Percentiles rank a stretch among this genome's conserved stretches.
phyloP scores from a whole-genome alignment of 2,329 filamentous ascomycete species.

The Neonectria punicea region DNA sequence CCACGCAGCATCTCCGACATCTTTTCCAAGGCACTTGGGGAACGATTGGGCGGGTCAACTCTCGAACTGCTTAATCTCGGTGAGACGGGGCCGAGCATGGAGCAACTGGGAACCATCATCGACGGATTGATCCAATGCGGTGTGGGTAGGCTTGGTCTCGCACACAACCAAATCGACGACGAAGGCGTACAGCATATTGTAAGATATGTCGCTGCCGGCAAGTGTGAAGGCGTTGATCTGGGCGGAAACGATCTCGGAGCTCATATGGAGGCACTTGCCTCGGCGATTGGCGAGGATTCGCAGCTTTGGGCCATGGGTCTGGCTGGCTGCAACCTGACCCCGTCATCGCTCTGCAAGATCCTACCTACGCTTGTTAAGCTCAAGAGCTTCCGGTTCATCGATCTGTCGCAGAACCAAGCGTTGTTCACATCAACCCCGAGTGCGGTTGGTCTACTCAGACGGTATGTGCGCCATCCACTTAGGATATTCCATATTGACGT shows the following conservation, averaged over 20 bases:
- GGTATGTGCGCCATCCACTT: conserved; percentile 57
- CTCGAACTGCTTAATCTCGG: conserved; percentile 87
- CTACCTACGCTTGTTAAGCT: conserved; percentile 78
- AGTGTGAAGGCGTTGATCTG: conserved; percentile 89
- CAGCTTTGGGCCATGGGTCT: conserved; percentile 85
- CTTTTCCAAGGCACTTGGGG: conserved; percentile 78
- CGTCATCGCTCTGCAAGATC: conserved; percentile 76
- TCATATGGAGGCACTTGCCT: conserved; percentile 63
- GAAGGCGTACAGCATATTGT: conserved; percentile 81
- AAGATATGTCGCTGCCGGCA: conserved; percentile 77
- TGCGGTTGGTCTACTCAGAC: conserved; percentile 78
- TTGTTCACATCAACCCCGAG: conserved; percentile 81
- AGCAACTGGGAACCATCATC: conserved; percentile 80
- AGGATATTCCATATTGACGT: conserved; percentile 16
- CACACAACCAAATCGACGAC: conserved; percentile 80
- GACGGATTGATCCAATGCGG: conserved; percentile 84
- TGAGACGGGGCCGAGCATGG: conserved; percentile 77
- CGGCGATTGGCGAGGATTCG: conserved; percentile 62
- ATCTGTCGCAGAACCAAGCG: conserved; percentile 88
- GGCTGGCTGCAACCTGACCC: conserved; percentile 83
- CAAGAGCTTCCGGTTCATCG: conserved; percentile 84
- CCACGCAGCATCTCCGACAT: conserved; percentile 63
- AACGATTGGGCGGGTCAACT: conserved; percentile 78
- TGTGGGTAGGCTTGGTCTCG: conserved; percentile 81
- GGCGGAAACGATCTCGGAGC: conserved; percentile 81